Conservation (phyloP, 2,329 filamentous ascomycete species). For the Sporothrix globosa region DNA sequence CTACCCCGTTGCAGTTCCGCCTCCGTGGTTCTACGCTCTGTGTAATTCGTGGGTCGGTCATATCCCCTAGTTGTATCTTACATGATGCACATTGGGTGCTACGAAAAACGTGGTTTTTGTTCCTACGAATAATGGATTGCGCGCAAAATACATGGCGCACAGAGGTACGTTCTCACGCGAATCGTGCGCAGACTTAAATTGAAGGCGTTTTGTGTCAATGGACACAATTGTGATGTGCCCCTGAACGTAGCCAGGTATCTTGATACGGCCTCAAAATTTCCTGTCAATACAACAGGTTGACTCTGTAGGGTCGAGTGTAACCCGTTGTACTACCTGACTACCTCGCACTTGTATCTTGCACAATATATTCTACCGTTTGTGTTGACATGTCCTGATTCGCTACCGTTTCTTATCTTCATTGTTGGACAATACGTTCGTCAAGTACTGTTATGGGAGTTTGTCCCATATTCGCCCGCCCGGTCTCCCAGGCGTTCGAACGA, state of each 20-base stretch:
- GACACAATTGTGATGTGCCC: neutral
- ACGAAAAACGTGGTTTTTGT: neutral
- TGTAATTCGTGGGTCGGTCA: neutral
- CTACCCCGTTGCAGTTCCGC: neutral
- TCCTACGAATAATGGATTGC: neutral
- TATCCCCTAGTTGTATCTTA: neutral
- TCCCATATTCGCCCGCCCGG: too few species aligned
- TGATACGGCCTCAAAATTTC: too few species aligned
- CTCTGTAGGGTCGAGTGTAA: neutral
- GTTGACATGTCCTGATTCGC: neutral
- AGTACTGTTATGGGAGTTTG: too few species aligned
- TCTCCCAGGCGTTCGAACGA: neutral
- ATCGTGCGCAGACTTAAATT: neutral
- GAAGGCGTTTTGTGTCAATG: neutral
- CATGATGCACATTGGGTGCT: neutral
- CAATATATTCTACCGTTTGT: neutral
- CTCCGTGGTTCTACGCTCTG: neutral
- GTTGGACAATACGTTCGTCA: too few species aligned
- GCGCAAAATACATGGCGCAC: slow-evolving; percentile 3
- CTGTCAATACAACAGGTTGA: neutral
- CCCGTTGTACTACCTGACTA: too few species aligned
- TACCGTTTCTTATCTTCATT: neutral
- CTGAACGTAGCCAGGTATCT: neutral
- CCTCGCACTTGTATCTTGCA: neutral
- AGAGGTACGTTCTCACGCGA: neutral